Conservation (phyloP, 192 early-diverging fungal species). For the Tieghemiomyces parasiticus region DNA sequence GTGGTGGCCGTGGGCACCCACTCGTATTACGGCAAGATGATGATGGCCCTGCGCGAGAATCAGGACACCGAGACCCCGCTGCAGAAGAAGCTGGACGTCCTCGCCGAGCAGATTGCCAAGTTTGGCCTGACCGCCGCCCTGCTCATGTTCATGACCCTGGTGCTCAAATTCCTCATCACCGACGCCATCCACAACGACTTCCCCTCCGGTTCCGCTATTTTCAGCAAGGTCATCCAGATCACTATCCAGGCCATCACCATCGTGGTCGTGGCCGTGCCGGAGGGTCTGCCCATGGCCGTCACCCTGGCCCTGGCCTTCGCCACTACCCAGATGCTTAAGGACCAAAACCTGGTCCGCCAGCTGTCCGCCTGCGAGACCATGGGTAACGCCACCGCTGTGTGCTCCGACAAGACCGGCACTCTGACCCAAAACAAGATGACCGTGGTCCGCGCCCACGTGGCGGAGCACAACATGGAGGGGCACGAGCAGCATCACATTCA, state of each 20-base stretch:
- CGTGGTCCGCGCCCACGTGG: slow-evolving; percentile 44
- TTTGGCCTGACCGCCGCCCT: slow-evolving; percentile 70
- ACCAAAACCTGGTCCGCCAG: slow-evolving; percentile 66
- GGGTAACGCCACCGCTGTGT: slow-evolving; percentile 69
- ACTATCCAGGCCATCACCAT: slow-evolving; percentile 70
- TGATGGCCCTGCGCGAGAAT: slow-evolving; percentile 66
- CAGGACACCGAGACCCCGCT: slow-evolving; percentile 63
- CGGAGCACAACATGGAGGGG: slow-evolving; percentile 26
- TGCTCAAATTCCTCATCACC: slow-evolving; percentile 45
- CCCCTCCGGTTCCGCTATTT: slow-evolving; percentile 35
- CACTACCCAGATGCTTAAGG: slow-evolving; percentile 64
- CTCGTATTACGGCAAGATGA: slow-evolving; percentile 80
- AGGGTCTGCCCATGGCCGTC: slow-evolving; percentile 77
- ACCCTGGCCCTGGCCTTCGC: slow-evolving; percentile 74
- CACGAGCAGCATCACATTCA: slow-evolving; percentile 20
- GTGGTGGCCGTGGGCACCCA: slow-evolving; percentile 72
- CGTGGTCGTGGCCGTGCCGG: slow-evolving; percentile 72
- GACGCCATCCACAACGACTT: slow-evolving; percentile 36
- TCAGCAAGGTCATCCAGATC: slow-evolving; percentile 45
- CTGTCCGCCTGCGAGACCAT: slow-evolving; percentile 72
- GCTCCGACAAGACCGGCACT: slow-evolving; percentile 82
- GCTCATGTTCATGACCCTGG: slow-evolving; percentile 64
- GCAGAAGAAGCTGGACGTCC: slow-evolving; percentile 74
- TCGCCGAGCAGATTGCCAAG: slow-evolving; percentile 92
- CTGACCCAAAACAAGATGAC: slow-evolving; percentile 77